Percentiles rank a stretch among this genome's conserved stretches.
These are phyloP conservation scores for Carex myosuroides DNA, from an alignment of 176 grass and related monocot genomes.

Conservation along the genomic window DNA sequence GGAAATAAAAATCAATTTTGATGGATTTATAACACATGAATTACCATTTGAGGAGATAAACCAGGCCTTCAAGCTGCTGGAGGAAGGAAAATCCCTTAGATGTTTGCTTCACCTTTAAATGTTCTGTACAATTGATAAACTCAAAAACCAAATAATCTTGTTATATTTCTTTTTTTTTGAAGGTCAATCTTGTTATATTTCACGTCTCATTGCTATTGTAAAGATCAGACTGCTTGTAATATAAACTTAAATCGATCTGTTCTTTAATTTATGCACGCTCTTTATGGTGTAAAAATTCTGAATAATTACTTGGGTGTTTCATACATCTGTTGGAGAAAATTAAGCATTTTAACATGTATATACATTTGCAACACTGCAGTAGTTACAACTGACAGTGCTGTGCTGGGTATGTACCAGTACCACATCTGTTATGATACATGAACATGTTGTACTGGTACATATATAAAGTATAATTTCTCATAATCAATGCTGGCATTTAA, in stretches of 20 bases:
- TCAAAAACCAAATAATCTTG: neutral
- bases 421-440: neutral
- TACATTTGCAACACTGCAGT: no score
- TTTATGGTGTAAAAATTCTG: neutral
- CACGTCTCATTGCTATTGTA: neutral
- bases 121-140: neutral
- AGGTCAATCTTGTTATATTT: neutral
- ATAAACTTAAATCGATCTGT: neutral
- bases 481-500: no score
- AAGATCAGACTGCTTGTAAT: neutral
- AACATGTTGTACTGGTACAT: neutral
- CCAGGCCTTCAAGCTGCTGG: slow-evolving; percentile 52
- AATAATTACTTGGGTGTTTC: neutral
- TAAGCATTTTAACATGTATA: neutral
- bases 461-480: no score
- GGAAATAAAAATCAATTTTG: slow-evolving; percentile 65
- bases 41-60: slow-evolving; percentile 81
- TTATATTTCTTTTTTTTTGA: neutral
- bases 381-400: no score
- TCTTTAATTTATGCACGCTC: neutral
- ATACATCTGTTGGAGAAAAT: neutral
- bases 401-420: no score
- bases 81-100: slow-evolving; percentile 67
- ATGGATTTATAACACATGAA: slow-evolving; percentile 84
- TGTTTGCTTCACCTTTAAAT: slow-evolving; percentile 54